These are phyloP conservation scores for Pichia heedii DNA, from an alignment of 805 yeast species.

Conservation along the genomic window DNA sequence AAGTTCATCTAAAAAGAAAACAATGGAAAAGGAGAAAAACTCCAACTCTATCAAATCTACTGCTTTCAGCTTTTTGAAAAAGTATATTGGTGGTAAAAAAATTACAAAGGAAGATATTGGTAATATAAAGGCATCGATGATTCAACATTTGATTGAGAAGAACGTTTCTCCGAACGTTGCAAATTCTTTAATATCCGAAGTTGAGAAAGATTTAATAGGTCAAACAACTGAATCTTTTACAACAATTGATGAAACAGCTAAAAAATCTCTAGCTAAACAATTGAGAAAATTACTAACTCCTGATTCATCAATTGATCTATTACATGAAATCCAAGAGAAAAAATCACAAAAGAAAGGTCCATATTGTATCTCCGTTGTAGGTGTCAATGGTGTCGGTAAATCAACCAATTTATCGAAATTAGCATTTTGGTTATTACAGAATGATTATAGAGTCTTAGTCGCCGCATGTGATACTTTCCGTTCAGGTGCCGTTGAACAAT, in stretches of 20 bases:
- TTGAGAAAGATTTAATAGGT: slow-evolving; percentile 61
- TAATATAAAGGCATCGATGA: slow-evolving; percentile 55
- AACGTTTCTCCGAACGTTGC: slow-evolving; percentile 93
- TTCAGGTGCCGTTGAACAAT: slow-evolving; percentile 97
- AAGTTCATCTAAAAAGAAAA: slow-evolving; percentile 14
- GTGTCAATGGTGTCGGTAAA: slow-evolving; percentile 97
- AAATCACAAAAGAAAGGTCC: slow-evolving; percentile 41
- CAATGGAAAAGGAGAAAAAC: slow-evolving; percentile 13
- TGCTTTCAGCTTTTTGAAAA: slow-evolving; percentile 51
- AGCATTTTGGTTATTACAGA: slow-evolving; percentile 92
- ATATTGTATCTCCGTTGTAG: slow-evolving; percentile 93
- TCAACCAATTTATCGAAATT: slow-evolving; percentile 90
- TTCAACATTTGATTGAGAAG: slow-evolving; percentile 70
- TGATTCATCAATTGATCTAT: slow-evolving; percentile 76
- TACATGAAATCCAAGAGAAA: slow-evolving; percentile 64
- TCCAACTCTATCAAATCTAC: slow-evolving; percentile 22
- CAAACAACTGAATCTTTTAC: slow-evolving; percentile 68
- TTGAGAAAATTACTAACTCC: slow-evolving; percentile 80
- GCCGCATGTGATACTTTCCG: slow-evolving; percentile 98
- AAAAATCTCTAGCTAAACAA: slow-evolving; percentile 50
- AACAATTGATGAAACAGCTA: slow-evolving; percentile 63
- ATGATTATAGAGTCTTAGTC: slow-evolving; percentile 74
- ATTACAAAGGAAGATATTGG: slow-evolving; percentile 55
- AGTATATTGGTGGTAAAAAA: slow-evolving; percentile 60
- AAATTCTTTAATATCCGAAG: slow-evolving; percentile 55